Evolutionary conservation across 2,329 filamentous ascomycete species (phyloP).

Genomic region (Scytalidium lignicola): DNA sequence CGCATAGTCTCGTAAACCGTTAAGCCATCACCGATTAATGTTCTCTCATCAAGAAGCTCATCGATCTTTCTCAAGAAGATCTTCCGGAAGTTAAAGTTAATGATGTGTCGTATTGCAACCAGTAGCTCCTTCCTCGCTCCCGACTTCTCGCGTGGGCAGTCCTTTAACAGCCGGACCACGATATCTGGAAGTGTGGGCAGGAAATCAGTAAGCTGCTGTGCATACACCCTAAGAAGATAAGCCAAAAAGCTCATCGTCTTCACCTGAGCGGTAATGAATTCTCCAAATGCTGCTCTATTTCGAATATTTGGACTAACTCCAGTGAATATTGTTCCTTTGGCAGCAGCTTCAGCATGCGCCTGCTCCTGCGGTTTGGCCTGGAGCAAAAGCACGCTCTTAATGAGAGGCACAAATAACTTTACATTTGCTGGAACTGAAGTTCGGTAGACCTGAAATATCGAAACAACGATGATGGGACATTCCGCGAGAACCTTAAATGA

Average conservation of each 20-base stretch:
- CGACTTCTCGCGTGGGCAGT: conserved; percentile 92
- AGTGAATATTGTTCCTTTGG: conserved; percentile 77
- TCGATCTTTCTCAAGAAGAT: conserved; percentile 95
- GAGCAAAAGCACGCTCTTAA: conserved; percentile 81
- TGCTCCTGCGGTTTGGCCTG: conserved; percentile 92
- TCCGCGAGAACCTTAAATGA: conserved; percentile 98
- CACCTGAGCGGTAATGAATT: conserved; percentile 96
- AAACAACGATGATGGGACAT: conserved; percentile 97
- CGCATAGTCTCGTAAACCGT: conserved; percentile 97
- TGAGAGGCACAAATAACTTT: conserved; percentile 85
- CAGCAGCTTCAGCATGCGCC: conserved; percentile 79
- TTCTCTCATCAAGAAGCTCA: conserved; percentile 88
- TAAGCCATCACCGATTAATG: conserved; percentile 88
- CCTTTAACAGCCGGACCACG: conserved; percentile 83
- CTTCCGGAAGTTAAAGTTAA: conserved; percentile 97
- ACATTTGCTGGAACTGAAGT: conserved; percentile 77
- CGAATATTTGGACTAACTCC: conserved; percentile 92
- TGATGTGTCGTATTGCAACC: conserved; percentile 95
- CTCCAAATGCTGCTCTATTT: conserved; percentile 89
- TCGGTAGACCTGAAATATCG: conserved; percentile 92
- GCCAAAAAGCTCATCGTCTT: conserved; percentile 99
- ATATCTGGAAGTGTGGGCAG: conserved; percentile 80
- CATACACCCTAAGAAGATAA: conserved; percentile 84
- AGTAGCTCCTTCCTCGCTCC: conserved; percentile 89
- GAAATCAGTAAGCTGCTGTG: conserved; percentile 83